Evolutionary conservation across 768 basidiomycete genomes (phyloP), one percentile per base, ranked within the genome.

Genomic region (Mycena belliarum): DNA sequence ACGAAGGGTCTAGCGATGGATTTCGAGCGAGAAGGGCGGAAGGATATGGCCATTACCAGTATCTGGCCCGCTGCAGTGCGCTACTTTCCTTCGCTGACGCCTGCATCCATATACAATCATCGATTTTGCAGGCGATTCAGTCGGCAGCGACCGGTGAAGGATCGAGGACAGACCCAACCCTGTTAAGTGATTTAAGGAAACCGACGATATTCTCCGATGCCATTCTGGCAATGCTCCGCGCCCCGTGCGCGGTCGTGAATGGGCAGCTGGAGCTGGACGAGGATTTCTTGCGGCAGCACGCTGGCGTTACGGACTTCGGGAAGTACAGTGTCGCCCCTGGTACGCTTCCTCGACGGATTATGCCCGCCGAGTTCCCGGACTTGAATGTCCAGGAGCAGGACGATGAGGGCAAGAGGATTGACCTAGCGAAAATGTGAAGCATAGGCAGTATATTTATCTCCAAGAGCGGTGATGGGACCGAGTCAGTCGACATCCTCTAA

Each of bases 1-100:
- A 64, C 63, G 3, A 61, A 58, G 32, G 63, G 63, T 10, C 50
- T 62, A 14, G 63, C 63, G 16, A 61, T 64, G 56, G 63, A 64
- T 42, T 64, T 54, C 25, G 52, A 59, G 46, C 54, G 63, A 16
- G 41, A 64, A 23, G 63, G 63, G 16, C 54, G 49, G 33, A 55
- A 42, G 29, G 57, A 62, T n/a, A 62, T 64, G 56, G 63, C 63
- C 10, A 64, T 64, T 35, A 58, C 63, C 8, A 64, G 63, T 26
- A 58, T 64, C 1, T 64, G 63, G 63, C 63, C 63, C 12, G 55
- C 63, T 10, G 51, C 37, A 12, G 62, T 63, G 45, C 24, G 56
- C 46, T 1, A 4, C 21, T 2, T 20, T 9, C 16, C 23, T 23
- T 43, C 24, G 20, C 10, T n/a, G 12, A 5, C 26, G 28, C 28